Conservation (phyloP, 768 basidiomycete genomes). For the Hericium erinaceus region DNA sequence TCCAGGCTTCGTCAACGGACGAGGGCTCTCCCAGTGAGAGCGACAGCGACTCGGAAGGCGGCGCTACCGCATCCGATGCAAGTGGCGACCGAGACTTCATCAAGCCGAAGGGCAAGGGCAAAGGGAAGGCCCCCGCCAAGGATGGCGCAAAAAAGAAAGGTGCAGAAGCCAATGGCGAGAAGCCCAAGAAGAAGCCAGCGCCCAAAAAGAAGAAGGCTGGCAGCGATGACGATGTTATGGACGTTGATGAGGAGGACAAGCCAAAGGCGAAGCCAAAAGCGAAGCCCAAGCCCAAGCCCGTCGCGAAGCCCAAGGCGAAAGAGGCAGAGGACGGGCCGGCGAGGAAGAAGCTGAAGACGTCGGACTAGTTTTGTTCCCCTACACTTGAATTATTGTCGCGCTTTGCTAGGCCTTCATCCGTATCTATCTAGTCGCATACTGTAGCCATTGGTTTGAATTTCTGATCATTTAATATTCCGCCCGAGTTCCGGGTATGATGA, state of each 20-base stretch:
- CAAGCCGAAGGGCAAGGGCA: slow-evolving; percentile 29
- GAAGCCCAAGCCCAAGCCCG: slow-evolving; percentile 24
- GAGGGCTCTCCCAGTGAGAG: slow-evolving; percentile 77
- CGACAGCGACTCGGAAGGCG: slow-evolving; percentile 52
- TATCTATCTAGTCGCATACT: not conserved
- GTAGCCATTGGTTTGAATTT: not conserved
- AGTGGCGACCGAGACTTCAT: slow-evolving; percentile 67
- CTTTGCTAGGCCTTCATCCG: not conserved
- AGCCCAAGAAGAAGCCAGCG: slow-evolving; percentile 36
- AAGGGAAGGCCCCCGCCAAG: slow-evolving; percentile 35
- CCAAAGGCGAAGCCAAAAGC: slow-evolving; percentile 35
- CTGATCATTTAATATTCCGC: not conserved
- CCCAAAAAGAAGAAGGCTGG: slow-evolving; percentile 36
- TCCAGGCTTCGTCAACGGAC: slow-evolving; percentile 78
- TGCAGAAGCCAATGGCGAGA: slow-evolving; percentile 19
- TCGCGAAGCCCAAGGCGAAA: not conserved
- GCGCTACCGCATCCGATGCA: slow-evolving; percentile 76
- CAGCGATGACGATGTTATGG: slow-evolving; percentile 30
- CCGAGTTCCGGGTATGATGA: not conserved
- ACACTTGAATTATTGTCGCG: not conserved
- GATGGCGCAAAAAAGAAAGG: slow-evolving; percentile 19
- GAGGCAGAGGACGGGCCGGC: slow-evolving; percentile 20
- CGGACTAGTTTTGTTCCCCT: slow-evolving; percentile 21
- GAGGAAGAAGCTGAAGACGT: slow-evolving; percentile 26
- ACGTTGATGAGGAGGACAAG: slow-evolving; percentile 30